Percentiles rank a stretch among this genome's conserved stretches.
These are phyloP conservation scores for Aegilops speltoides DNA, from an alignment of 176 grass and related monocot genomes.

Conservation along the genomic window DNA sequence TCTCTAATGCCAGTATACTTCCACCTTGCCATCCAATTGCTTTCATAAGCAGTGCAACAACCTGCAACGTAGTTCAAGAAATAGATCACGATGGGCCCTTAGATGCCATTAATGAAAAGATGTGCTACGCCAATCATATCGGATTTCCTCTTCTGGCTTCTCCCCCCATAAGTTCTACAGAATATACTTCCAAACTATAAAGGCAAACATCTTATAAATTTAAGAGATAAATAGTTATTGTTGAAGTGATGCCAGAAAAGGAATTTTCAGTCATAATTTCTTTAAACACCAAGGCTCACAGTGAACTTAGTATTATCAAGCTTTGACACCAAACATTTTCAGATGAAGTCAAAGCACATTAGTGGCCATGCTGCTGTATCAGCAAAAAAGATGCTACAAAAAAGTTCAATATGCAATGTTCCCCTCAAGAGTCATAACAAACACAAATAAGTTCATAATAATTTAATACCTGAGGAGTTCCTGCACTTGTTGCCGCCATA, in stretches of 20 bases:
- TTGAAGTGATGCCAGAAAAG: not conserved
- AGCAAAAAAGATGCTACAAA: not conserved
- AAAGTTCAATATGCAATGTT: not conserved
- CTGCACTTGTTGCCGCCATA: slow-evolving; percentile 98
- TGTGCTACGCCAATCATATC: not conserved
- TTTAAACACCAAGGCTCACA: not conserved
- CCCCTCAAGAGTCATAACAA: not conserved
- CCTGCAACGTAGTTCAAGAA: slow-evolving; percentile 53
- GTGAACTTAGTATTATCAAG: slow-evolving; percentile 4
- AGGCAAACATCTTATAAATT: slow-evolving; percentile 9
- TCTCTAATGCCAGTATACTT: slow-evolving; percentile 93
- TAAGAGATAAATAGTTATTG: not conserved
- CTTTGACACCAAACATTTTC: not conserved
- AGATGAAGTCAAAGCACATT: not conserved
- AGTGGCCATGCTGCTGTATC: not conserved
- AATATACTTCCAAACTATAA: not conserved
- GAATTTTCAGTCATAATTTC: not conserved
- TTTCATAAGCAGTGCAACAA: slow-evolving; percentile 99
- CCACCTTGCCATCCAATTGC: slow-evolving; percentile 99
- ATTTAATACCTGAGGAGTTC: slow-evolving; percentile 91
- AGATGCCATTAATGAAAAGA: slow-evolving; percentile 20
- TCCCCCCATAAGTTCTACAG: not conserved
- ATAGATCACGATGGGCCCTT: slow-evolving; percentile 1
- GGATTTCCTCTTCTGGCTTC: slow-evolving; percentile 14
- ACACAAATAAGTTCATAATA: slow-evolving; percentile 27